phyloP scores from a whole-genome alignment of 805 yeast species.

The Candida stauntonica region DNA sequence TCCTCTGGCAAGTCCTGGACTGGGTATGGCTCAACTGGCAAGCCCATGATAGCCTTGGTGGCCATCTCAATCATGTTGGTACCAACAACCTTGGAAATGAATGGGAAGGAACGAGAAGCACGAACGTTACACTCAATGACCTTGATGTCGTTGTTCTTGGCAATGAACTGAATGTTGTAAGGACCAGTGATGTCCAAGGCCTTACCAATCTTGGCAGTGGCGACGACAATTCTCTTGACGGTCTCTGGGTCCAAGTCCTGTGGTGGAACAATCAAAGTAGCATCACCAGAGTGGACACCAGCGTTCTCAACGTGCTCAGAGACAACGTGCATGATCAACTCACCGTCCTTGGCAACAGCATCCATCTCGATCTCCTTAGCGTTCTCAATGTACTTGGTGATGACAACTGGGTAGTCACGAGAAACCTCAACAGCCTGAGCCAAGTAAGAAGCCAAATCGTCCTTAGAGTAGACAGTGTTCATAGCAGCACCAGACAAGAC shows the following conservation, averaged over 20 bases:
- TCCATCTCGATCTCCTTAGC: slow-evolving; percentile 97
- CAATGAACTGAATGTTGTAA: slow-evolving; percentile 96
- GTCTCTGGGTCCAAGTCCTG: slow-evolving; percentile 64
- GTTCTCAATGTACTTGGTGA: slow-evolving; percentile 90
- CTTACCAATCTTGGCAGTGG: slow-evolving; percentile 87
- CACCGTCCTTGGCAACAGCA: slow-evolving; percentile 89
- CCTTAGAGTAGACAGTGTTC: slow-evolving; percentile 81
- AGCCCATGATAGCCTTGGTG: slow-evolving; percentile 84
- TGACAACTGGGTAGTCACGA: slow-evolving; percentile 95
- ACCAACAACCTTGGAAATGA: slow-evolving; percentile 95
- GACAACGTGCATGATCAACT: slow-evolving; percentile 88
- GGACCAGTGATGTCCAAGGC: slow-evolving; percentile 98
- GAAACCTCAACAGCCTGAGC: slow-evolving; percentile 89
- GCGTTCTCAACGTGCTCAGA: slow-evolving; percentile 98
- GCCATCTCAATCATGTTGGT: slow-evolving; percentile 93
- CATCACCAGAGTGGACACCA: slow-evolving; percentile 98
- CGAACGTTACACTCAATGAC: slow-evolving; percentile 98
- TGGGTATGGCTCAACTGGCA: slow-evolving; percentile 88
- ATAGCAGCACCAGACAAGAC: slow-evolving; percentile 98
- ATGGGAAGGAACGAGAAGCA: slow-evolving; percentile 99
- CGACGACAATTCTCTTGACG: slow-evolving; percentile 72
- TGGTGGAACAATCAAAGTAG: slow-evolving; percentile 92
- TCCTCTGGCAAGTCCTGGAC: slow-evolving; percentile 84
- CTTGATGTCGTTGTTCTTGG: slow-evolving; percentile 76
- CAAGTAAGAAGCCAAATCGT: slow-evolving; percentile 78